Evolutionary conservation across 2,329 filamentous ascomycete genomes (phyloP).

Genomic region (Neodidymelliopsis sp.): DNA sequence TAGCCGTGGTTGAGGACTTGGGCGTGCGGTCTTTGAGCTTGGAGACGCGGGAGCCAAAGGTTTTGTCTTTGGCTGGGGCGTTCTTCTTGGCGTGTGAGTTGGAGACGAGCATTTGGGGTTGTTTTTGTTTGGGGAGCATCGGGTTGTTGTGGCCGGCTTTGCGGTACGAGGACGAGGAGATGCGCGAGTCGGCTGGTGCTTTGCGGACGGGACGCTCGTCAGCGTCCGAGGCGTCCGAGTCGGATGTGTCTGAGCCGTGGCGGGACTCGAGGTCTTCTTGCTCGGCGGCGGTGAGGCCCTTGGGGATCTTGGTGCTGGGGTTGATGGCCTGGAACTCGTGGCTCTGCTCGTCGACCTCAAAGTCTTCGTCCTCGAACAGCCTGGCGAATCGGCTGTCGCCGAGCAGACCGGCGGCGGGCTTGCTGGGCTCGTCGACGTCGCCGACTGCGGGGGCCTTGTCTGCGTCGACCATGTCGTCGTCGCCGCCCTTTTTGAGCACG

Average conservation of each 20-base stretch:
- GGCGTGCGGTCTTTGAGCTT: conserved; percentile 43
- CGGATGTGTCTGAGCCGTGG: conserved; percentile 44
- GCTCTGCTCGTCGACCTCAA: conserved; percentile 87
- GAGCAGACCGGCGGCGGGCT: conserved; percentile 65
- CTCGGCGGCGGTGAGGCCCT: conserved; percentile 66
- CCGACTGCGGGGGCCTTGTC: conserved; percentile 28
- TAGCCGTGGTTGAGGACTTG: conserved; percentile 33
- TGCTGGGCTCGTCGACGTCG: conserved; percentile 21
- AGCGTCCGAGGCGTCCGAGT: conserved; percentile 41
- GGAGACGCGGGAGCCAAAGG: conserved; percentile 64
- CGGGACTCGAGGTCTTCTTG: conserved; percentile 62
- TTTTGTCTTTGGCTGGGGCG: conserved; percentile 57
- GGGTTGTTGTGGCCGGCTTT: conserved; percentile 60
- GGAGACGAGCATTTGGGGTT: conserved; percentile 62
- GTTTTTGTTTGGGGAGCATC: conserved; percentile 35
- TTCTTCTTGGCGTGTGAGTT: conserved; percentile 52
- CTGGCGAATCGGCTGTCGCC: conserved; percentile 85
- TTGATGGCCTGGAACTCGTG: conserved; percentile 89
- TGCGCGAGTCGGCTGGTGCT: conserved; percentile 51
- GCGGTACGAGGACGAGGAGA: conserved; percentile 71
- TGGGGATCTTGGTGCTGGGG: conserved; percentile 73
- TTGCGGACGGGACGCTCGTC: conserved; percentile 34
- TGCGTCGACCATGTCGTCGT: conserved; percentile 54
- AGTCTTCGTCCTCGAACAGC: conserved; percentile 92
- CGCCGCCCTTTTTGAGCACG: conserved; percentile 66